Conservation (phyloP, 177 flowering plant species). For the Telopea speciosissima region DNA sequence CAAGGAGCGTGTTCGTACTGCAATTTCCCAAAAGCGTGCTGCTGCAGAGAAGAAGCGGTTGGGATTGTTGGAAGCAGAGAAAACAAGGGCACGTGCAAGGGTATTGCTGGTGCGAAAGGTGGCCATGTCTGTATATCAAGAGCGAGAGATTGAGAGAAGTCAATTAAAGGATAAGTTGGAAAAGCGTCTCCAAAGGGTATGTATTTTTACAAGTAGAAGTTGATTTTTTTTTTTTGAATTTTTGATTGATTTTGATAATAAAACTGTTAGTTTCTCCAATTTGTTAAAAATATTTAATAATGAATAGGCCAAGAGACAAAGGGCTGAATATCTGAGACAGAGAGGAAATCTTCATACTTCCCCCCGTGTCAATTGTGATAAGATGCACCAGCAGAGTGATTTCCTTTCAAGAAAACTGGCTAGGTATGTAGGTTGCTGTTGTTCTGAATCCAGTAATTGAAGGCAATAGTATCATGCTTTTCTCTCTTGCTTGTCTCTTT, state of each 20-base stretch:
- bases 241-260: constrained; percentile 1
- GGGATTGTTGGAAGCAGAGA: constrained; percentile 83
- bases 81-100: constrained; percentile 67
- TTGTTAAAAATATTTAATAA: constrained; percentile 4
- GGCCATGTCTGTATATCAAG: constrained; percentile 58
- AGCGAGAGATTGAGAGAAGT: constrained; percentile 76
- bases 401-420: constrained; percentile 69
- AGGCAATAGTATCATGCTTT: not conserved
- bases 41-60: constrained; percentile 91
- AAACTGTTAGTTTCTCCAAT: constrained; percentile 1
- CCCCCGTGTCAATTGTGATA: constrained; percentile 28
- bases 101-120: constrained; percentile 55
- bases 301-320: constrained; percentile 68
- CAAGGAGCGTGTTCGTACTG: constrained; percentile 70
- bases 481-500: too few relatives aligned
- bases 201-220: constrained; percentile 3
- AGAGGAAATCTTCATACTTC: constrained; percentile 43
- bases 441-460: not conserved
- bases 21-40: constrained; percentile 77
- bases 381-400: constrained; percentile 61
- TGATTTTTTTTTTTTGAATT: too few relatives aligned
- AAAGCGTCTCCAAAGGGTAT: constrained; percentile 83
- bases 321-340: constrained; percentile 81
- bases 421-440: constrained; percentile 38
- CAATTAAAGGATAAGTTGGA: constrained; percentile 67